Evolutionary conservation across 2,329 filamentous ascomycete genomes (phyloP), one percentile per base, ranked within the genome.

Genomic region (Pseudopithomyces maydicus): DNA sequence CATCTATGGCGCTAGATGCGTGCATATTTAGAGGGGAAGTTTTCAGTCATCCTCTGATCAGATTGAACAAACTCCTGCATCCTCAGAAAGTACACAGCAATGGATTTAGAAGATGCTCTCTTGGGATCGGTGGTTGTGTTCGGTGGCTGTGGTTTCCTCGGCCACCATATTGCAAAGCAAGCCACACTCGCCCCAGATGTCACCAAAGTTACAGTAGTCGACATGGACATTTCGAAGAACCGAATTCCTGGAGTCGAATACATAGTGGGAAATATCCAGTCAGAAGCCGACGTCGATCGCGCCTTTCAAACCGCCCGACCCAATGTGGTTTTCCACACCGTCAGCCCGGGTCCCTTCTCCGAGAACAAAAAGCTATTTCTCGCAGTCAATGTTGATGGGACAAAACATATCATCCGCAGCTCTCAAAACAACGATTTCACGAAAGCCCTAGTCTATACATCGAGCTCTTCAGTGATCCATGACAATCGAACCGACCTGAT

Each of bases 331-430:
- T 77, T 81, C 53, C 79, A 81, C 66, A 80, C 78, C 1, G 79
- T 77, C 54, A 78, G 67, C 58, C 79, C 78, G 11, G 60, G 72
- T 44, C 68, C 55, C 2, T 46, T 68, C 62, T 67, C 63, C 42
- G 62, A 58, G 46, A 55, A 62, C 20, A 55, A 54, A 58, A 59
- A 76, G 54, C 73, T 76, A 54, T 75, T 59, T 6, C 6, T 77
- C 61, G 74, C 73, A 54, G 78, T 82, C 57, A 82, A 82, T 48
- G 74, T 82, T 17, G 73, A 76, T 15, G 80, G 80, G 12, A 82
- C 78, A 17, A 71, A 74, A 56, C 78, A 66, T 43, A 61, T 83
- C 8, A n/a, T 67, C n/a, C n/a, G 23, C 54, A 14, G 36, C 15
- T 23, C 43, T 1, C 50, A 55, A 15, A 35, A 42, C 6, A 6